Percentiles rank a stretch among this genome's conserved stretches.
phyloP scores from a whole-genome alignment of 768 basidiomycete species.

The Tricholoma sp. region DNA sequence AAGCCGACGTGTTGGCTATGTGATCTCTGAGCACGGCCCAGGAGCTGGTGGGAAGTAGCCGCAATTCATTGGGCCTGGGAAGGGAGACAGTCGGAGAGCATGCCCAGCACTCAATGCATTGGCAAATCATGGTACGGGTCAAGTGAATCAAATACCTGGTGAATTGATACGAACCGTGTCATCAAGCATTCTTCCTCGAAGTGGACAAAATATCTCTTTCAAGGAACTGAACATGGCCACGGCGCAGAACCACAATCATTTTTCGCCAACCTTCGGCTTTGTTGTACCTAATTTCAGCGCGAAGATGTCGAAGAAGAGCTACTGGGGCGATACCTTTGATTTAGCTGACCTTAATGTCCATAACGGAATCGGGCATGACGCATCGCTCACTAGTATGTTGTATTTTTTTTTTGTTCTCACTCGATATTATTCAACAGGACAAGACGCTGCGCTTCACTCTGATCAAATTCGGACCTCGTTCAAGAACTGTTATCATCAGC shows the following conservation, averaged over 20 bases:
- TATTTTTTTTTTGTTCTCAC: not conserved
- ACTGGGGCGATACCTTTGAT: conserved; percentile 53
- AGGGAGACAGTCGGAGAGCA: conserved; percentile 61
- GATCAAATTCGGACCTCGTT: conserved; percentile 51
- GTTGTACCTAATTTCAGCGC: conserved; percentile 60
- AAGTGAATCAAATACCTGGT: not conserved
- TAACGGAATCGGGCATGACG: conserved; percentile 71
- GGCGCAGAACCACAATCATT: conserved; percentile 56
- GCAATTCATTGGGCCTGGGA: conserved; percentile 47
- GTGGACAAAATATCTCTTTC: conserved; percentile 65
- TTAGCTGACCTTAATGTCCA: conserved; percentile 62
- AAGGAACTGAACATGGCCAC: conserved; percentile 30
- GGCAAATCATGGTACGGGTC: conserved; percentile 66
- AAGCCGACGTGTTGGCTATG: conserved; percentile 42
- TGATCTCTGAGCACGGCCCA: conserved; percentile 46
- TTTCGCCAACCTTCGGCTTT: conserved; percentile 55
- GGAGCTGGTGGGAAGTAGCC: conserved; percentile 64
- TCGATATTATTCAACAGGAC: conserved; percentile 40
- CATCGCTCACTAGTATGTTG: conserved; percentile 50
- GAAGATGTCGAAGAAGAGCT: conserved; percentile 46
- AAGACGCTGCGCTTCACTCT: conserved; percentile 35
- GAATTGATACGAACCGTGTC: not conserved
- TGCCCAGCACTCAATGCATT: conserved; percentile 75
- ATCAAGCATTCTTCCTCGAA: conserved; percentile 54
- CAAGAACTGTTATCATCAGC: conserved; percentile 49